These are phyloP conservation scores for Malbranchea cinnamomea DNA, from an alignment of 2,329 filamentous ascomycete species.

Conservation along the genomic window DNA sequence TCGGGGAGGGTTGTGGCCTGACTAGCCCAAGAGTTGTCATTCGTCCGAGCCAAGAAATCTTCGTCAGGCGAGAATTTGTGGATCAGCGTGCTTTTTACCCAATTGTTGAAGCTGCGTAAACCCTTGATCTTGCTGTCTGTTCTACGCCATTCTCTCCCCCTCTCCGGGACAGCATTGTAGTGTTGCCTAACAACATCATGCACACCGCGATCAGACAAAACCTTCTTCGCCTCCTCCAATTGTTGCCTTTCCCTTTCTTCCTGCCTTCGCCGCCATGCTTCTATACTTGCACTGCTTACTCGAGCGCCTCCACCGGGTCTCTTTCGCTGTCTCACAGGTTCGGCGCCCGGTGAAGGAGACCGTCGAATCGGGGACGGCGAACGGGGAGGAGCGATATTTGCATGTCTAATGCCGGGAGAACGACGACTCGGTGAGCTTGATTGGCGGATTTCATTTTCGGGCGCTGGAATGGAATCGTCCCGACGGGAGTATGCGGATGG, in stretches of 20 bases:
- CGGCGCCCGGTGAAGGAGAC: constrained; percentile 27
- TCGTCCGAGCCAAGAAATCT: constrained; percentile 44
- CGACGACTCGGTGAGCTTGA: constrained; percentile 11
- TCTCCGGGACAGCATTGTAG: constrained; percentile 90
- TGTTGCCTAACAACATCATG: constrained; percentile 83
- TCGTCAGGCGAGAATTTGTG: constrained; percentile 86
- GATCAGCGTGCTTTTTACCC: constrained; percentile 95
- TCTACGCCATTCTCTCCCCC: constrained; percentile 85
- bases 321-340: constrained; percentile 28
- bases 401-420: constrained; percentile 10
- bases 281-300: constrained; percentile 22
- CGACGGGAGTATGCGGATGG: constrained; percentile 27
- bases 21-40: constrained; percentile 32
- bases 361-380: constrained; percentile 28
- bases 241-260: constrained; percentile 30
- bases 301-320: constrained; percentile 32
- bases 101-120: constrained; percentile 90
- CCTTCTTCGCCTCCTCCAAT: constrained; percentile 22
- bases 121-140: constrained; percentile 94
- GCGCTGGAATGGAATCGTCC: constrained; percentile 17
- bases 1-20: constrained; percentile 17
- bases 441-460: constrained; percentile 7
- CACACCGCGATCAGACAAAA: constrained; percentile 39
- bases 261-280: constrained; percentile 27
- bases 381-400: constrained; percentile 18